Evolutionary conservation across 768 basidiomycete genomes (phyloP), one percentile per base, ranked within the genome.

Genomic region (Pleurotus citrinopileatus): DNA sequence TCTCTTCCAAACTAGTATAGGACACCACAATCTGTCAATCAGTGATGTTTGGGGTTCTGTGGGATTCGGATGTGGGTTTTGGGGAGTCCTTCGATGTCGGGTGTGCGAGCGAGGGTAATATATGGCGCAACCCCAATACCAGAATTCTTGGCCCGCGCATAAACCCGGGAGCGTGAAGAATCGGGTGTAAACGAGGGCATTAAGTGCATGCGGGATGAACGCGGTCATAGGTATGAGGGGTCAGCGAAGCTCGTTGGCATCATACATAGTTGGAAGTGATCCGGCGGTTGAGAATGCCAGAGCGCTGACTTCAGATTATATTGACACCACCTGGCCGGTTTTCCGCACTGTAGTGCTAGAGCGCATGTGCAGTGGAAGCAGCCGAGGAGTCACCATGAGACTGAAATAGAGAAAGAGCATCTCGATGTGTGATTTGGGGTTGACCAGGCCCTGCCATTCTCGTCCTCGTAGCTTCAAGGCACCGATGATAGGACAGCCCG

Each of bases 231-330:
- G n/a, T n/a, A n/a, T n/a, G n/a, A n/a, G n/a, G n/a, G n/a, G n/a
- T n/a, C n/a, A n/a, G n/a, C n/a, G n/a, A n/a, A n/a, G n/a, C n/a
- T n/a, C 5, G 29, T 23, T 22, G 29, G n/a, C 19, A 15, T 4
- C 20, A 36, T 22, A 22, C 2, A 9, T 13, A 29, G 36, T 32
- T 9, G 28, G 23, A 36, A 22, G 26, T 50, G 47, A 50, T 50
- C 47, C 47, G 47, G 47, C 47, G 47, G 47, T 25, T 50, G 29
- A 36, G 19, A 22, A 50, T 29, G 47, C 15, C 13, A 15, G 9
- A 36, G 20, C 19, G 20, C 28, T 10, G n/a, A n/a, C n/a, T n/a
- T n/a, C n/a, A n/a, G n/a, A n/a, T n/a, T n/a, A 36, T n/a, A 8
- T 22, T 13, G 47, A 17, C n/a, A 23, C 47, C 45, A 47, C 45